phyloP scores from a whole-genome alignment of 768 basidiomycete species.

The Cyclocybe aegerita region DNA sequence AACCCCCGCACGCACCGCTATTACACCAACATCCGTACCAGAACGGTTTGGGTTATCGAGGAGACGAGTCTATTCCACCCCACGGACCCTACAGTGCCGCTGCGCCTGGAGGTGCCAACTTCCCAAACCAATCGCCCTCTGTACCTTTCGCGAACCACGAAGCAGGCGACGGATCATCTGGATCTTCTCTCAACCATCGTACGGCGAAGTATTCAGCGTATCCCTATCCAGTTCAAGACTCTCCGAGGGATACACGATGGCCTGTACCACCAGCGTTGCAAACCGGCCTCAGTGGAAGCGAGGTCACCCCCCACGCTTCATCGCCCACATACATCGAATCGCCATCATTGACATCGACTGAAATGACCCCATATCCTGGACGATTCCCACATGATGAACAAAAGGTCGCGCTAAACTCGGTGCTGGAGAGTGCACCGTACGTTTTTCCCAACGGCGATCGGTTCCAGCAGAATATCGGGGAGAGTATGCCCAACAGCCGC shows the following conservation, averaged over 20 bases:
- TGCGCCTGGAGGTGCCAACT: slow-evolving; percentile 14
- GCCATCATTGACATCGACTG: slow-evolving; percentile 46
- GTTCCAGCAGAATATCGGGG: slow-evolving; percentile 18
- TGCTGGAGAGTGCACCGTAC: slow-evolving; percentile 24
- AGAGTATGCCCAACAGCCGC: slow-evolving; percentile 46
- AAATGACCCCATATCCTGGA: slow-evolving; percentile 23
- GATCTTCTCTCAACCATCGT: slow-evolving; percentile 36
- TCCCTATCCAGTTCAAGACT: slow-evolving; percentile 32
- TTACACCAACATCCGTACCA: slow-evolving; percentile 30
- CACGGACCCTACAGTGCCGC: slow-evolving; percentile 44
- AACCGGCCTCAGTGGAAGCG: slow-evolving; percentile 41
- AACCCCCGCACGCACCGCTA: slow-evolving; percentile 30
- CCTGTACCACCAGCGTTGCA: slow-evolving; percentile 29
- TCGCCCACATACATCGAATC: slow-evolving; percentile 58
- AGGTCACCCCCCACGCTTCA: slow-evolving; percentile 33
- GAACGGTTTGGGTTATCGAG: slow-evolving; percentile 44
- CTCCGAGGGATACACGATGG: slow-evolving; percentile 42
- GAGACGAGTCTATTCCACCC: slow-evolving; percentile 45
- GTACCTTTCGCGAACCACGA: slow-evolving; percentile 28
- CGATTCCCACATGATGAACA: slow-evolving; percentile 29
- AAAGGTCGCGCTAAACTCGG: slow-evolving; percentile 22
- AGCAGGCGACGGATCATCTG: slow-evolving; percentile 25
- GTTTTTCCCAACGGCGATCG: slow-evolving; percentile 24
- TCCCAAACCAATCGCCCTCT: slow-evolving; percentile 46
- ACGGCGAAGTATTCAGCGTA: slow-evolving; percentile 55